These are phyloP conservation scores for Lotmaria passim DNA, from an alignment of 208 protist species.

Conservation along the genomic window DNA sequence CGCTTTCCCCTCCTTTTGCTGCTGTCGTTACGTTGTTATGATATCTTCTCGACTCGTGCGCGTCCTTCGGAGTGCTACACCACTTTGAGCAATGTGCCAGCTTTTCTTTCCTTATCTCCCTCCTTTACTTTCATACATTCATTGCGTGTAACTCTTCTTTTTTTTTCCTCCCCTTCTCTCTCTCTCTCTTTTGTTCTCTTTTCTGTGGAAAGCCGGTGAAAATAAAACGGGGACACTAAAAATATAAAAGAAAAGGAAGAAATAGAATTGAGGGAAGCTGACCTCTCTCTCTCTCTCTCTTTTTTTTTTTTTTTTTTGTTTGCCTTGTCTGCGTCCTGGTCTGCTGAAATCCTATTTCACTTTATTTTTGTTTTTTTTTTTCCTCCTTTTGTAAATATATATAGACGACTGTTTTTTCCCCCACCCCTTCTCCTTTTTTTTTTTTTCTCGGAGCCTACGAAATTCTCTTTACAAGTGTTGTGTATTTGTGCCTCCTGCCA, in stretches of 20 bases:
- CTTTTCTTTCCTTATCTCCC: background rate
- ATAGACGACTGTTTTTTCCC: background rate
- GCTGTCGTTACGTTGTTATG: too few species aligned
- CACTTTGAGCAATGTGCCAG: background rate
- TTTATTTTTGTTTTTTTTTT: slow-evolving; percentile 6
- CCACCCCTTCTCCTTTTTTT: background rate
- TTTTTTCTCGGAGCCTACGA: too few species aligned
- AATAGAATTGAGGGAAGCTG: background rate
- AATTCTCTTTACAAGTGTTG: too few species aligned
- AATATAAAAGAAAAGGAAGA: background rate
- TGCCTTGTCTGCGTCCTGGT: background rate
- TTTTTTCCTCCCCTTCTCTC: background rate
- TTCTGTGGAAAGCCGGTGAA: too few species aligned
- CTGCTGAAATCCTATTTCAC: background rate
- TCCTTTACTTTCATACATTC: background rate
- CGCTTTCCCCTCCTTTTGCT: too few species aligned
- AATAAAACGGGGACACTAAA: background rate
- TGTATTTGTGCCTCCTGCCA: too few species aligned
- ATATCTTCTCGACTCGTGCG: too few species aligned
- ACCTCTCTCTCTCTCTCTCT: slow-evolving; percentile 11
- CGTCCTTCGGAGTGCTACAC: too few species aligned
- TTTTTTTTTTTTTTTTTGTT: slow-evolving; percentile 2
- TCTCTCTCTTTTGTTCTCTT: background rate
- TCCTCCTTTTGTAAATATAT: slow-evolving; percentile 16
- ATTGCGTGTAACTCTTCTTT: slow-evolving; percentile 8